Evolutionary conservation across 2,329 filamentous ascomycete genomes (phyloP), one percentile per base, ranked within the genome.

Genomic region (Pseudogymnoascus sp.): DNA sequence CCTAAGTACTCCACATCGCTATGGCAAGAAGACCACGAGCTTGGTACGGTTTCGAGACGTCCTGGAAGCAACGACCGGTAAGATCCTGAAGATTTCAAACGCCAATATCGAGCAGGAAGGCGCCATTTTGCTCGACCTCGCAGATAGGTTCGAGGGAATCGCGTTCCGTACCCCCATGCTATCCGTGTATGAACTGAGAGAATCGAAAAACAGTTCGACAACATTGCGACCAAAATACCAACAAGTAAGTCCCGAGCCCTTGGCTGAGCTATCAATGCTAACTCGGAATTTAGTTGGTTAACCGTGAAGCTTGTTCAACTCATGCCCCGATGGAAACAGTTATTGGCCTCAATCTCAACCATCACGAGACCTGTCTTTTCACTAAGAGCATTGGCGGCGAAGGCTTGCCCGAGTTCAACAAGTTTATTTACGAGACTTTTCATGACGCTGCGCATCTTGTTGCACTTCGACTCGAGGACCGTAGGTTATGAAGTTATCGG

Each of bases 401-500:
- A 61, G 59, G 59, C 59, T 61, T 61, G 27, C 36, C 59, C 2
- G 59, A 61, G 59, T 29, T 61, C 39, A 61, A 61, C 59, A 61
- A 61, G 37, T 61, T 61, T 61, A 52, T 61, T 58, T 61, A 61
- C 39, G 59, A 61, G 8, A 61, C 59, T 27, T 58, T 61, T 35
- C 40, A 58, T 58, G 39, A 61, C 37, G 39, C 59, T 61, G 25
- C 3, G 39, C 59, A 55, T 61, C 63, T 66, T 65, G 39, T 67
- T 58, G 63, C 62, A 21, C 35, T 59, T 62, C 36, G 64, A 58
- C 61, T 67, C 7, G 60, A 67, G 31, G 59, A 61, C 21, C 45
- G 65, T 64, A 64, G 36, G 65, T 64, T 59, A 52, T 61, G 31
- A 35, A 62, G 37, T 21, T 61, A 58, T 58, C 18, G 31, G 39